Conservation (phyloP, 768 basidiomycete genomes). For the Daedalea quercina region DNA sequence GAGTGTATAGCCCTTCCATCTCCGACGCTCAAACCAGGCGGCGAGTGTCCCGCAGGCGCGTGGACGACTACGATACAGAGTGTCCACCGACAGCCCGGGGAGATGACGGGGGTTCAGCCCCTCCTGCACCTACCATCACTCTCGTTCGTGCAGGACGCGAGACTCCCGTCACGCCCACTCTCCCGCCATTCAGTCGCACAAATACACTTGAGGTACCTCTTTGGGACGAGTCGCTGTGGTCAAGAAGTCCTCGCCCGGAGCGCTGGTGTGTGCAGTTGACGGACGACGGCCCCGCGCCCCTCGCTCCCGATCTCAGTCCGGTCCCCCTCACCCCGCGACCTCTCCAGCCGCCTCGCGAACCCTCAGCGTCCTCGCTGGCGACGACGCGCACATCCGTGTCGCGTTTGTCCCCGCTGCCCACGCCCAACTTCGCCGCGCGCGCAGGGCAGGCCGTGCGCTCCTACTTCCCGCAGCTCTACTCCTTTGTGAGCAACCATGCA, state of each 20-base stretch:
- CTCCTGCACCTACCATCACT: constrained; percentile 11
- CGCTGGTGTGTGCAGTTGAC: not conserved
- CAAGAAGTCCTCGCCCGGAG: not conserved
- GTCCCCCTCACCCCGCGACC: constrained; percentile 16
- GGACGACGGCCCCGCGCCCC: not conserved
- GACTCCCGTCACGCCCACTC: constrained; percentile 6
- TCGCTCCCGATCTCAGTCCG: constrained; percentile 2
- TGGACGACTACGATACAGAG: not conserved
- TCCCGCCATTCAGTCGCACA: constrained; percentile 1
- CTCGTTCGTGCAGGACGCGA: constrained; percentile 12
- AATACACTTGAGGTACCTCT: not conserved
- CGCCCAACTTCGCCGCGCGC: constrained; percentile 11
- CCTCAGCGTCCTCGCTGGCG: constrained; percentile 1
- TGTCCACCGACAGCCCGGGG: constrained; percentile 4
- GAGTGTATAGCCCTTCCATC: constrained; percentile 13
- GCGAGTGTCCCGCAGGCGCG: not conserved
- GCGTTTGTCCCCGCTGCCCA: constrained; percentile 13
- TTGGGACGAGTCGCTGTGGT: not conserved
- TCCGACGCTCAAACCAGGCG: not conserved
- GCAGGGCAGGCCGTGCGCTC: constrained; percentile 4
- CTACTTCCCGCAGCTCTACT: constrained; percentile 10
- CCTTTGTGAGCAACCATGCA: not conserved
- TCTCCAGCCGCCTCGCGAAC: constrained; percentile 3
- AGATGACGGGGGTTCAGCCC: too few species aligned
- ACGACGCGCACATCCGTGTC: constrained; percentile 1